Evolutionary conservation across 2,329 filamentous ascomycete genomes (phyloP).

Genomic region (Venturia oleaginea): DNA sequence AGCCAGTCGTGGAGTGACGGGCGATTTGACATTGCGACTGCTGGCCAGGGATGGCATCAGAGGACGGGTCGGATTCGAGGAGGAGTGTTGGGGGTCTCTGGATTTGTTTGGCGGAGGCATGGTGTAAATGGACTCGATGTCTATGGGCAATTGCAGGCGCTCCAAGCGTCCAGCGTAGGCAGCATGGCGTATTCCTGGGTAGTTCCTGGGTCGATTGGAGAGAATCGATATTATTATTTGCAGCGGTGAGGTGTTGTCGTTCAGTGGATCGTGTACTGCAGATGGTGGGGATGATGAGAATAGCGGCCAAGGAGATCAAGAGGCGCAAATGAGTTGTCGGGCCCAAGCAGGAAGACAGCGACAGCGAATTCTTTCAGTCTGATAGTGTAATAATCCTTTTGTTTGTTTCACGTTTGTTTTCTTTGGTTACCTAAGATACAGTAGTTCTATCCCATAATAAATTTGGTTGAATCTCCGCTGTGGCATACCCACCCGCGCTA

Average conservation of each 20-base stretch:
- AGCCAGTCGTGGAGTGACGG: conserved; percentile 52
- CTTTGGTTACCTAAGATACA: neutral
- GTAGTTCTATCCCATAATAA: too few relatives aligned
- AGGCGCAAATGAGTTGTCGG: neutral
- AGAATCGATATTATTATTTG: neutral
- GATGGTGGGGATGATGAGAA: neutral
- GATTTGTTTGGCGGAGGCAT: conserved; percentile 21
- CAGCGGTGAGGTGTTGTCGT: neutral
- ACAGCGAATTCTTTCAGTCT: neutral
- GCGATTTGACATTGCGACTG: conserved; percentile 46
- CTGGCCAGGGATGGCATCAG: conserved; percentile 62
- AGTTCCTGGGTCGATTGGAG: neutral
- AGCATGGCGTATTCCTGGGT: neutral
- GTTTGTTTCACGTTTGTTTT: neutral
- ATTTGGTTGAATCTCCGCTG: too few relatives aligned
- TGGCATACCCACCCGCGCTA: neutral
- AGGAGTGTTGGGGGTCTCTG: conserved; percentile 21
- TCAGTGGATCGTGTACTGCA: neutral
- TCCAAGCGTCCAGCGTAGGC: neutral
- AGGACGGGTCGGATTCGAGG: conserved; percentile 36
- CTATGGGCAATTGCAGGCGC: conserved; percentile 6
- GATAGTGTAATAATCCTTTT: neutral
- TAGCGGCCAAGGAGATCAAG: neutral
- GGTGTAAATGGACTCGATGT: conserved; percentile 1
- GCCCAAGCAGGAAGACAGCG: neutral